Evolutionary conservation across 768 basidiomycete genomes (phyloP), one percentile per base, ranked within the genome.

Genomic region (Scleroderma bovista): DNA sequence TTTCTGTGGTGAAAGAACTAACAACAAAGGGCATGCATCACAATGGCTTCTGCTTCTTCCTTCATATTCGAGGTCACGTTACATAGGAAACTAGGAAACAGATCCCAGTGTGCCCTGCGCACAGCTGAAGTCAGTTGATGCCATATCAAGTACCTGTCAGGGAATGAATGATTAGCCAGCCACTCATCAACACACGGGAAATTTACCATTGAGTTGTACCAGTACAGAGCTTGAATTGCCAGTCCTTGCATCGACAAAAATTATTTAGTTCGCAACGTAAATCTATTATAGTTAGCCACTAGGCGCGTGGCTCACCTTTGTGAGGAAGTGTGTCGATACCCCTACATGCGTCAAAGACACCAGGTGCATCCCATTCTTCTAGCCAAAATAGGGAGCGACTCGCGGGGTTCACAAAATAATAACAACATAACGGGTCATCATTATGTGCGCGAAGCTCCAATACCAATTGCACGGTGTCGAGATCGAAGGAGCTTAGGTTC

Each of bases 301-400:
- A 2, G 4, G n/a, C 1, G 2, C 3, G 17, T 5, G 22, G 19
- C 34, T 43, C 22, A 62, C 66, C 61, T 58, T 63, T 61, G 44
- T 67, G 66, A 1, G 61, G 40, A 44, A 33, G 12, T 1, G 55
- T 62, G 11, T 62, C 20, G 0, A 6, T 12, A 4, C 63, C 63
- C 43, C 20, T 51, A 38, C 65, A 65, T 8, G 60, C 57, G n/a
- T 24, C 29, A 29, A 69, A 57, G 32, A 80, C 57, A 8, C 61
- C 46, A 1, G 48, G 40, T 1, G 72, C 68, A 0, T 72, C 58
- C 48, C 72, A 76, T 0, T 67, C 55, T 40, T 82, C 73, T 33
- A 82, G 48, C 72, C 78, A 85, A 53, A 84, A 84, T 11, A 83
- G 62, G n/a, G 66, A 59, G n/a, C 76, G 72, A 0, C 64, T 60